Conservation (phyloP, 2,329 filamentous ascomycete genomes). For the Fusarium solani-melongenae region DNA sequence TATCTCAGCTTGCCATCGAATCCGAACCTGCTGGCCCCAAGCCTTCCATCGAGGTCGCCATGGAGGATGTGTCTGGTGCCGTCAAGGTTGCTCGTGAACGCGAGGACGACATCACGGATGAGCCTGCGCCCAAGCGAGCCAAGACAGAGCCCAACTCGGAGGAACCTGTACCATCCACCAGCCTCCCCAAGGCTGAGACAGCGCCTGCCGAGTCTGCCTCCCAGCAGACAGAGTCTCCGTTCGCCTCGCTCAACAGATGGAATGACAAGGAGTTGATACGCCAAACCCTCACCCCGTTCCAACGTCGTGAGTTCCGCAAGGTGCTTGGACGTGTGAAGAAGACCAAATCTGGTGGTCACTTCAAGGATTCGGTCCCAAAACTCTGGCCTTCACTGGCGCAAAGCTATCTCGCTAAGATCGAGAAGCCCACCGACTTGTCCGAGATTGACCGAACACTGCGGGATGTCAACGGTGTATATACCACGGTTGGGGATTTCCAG, state of each 20-base stretch:
- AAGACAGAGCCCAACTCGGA: conserved; percentile 72
- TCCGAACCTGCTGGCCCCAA: conserved; percentile 42
- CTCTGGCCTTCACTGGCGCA: conserved; percentile 81
- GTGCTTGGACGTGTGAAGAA: conserved; percentile 83
- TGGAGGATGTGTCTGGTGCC: conserved; percentile 59
- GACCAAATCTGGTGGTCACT: conserved; percentile 81
- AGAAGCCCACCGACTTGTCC: conserved; percentile 84
- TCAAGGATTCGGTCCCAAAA: conserved; percentile 80
- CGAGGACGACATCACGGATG: conserved; percentile 74
- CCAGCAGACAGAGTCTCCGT: conserved; percentile 32
- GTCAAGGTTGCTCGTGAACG: conserved; percentile 78
- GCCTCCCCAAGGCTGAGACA: conserved; percentile 22
- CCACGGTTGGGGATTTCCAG: conserved; percentile 76
- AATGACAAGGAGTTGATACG: conserved; percentile 56
- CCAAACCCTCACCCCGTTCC: conserved; percentile 66
- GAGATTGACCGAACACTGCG: conserved; percentile 86
- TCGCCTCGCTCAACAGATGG: conserved; percentile 52
- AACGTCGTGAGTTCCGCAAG: conserved; percentile 72
- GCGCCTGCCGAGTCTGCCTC: conserved; percentile 39
- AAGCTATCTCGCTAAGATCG: conserved; percentile 75
- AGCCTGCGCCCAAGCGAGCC: conserved; percentile 83
- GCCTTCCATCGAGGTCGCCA: conserved; percentile 57
- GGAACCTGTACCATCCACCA: conserved; percentile 36
- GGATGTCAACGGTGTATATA: conserved; percentile 68
- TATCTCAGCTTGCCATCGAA: conserved; percentile 55